phyloP scores from a whole-genome alignment of 139 green algal genomes.

The Zygnema circumcarinatum region DNA sequence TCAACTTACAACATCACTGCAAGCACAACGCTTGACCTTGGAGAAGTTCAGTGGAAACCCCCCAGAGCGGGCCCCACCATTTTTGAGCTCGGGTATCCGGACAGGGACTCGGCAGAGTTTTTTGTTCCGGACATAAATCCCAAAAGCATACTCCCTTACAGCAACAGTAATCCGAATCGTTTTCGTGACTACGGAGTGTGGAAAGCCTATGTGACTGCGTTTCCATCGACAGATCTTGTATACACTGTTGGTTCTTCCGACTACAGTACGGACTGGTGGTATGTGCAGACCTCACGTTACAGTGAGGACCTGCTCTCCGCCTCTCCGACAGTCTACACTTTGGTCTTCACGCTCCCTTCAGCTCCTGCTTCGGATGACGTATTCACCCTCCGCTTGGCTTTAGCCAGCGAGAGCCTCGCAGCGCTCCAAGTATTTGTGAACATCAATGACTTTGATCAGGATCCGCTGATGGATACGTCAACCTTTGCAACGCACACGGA shows the following conservation, averaged over 20 bases:
- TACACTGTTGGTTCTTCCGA: constrained; percentile 4
- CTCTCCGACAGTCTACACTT: constrained; percentile 10
- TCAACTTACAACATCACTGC: background rate
- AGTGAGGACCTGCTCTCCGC: background rate
- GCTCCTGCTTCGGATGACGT: background rate
- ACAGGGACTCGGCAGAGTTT: constrained; percentile 28
- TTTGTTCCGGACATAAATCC: constrained; percentile 41
- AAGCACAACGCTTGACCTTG: background rate
- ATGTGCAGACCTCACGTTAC: constrained; percentile 15
- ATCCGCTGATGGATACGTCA: constrained; percentile 12
- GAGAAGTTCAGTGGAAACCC: constrained; percentile 11
- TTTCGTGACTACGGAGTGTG: constrained; percentile 41
- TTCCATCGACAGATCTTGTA: background rate
- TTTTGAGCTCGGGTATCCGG: constrained; percentile 48
- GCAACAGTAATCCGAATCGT: background rate
- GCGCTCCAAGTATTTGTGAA: constrained; percentile 31
- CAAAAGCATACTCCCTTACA: constrained; percentile 27
- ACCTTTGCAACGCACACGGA: too few relatives aligned
- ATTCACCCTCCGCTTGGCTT: constrained; percentile 28
- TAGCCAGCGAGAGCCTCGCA: constrained; percentile 4
- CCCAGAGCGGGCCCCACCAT: constrained; percentile 31
- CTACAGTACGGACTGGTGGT: constrained; percentile 46
- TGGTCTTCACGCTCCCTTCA: constrained; percentile 6
- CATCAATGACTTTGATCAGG: background rate
- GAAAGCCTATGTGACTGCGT: background rate